These are phyloP conservation scores for Tremella mesenterica DNA, from an alignment of 768 basidiomycete genomes.

Conservation along the genomic window DNA sequence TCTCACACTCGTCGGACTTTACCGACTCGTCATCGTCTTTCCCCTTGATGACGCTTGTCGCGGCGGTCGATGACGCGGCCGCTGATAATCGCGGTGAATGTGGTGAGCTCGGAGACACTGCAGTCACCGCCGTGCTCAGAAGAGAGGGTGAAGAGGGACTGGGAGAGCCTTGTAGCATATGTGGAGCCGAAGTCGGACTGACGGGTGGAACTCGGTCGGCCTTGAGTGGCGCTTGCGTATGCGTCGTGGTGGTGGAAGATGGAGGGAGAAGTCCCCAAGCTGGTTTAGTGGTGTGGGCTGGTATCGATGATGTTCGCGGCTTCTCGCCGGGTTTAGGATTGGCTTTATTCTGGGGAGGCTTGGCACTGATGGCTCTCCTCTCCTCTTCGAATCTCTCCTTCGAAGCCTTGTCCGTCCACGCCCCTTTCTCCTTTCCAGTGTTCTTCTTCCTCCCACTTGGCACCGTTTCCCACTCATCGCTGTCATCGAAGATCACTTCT, in stretches of 20 bases:
- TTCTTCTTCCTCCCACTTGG: constrained; percentile 8
- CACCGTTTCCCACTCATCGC: constrained; percentile 35
- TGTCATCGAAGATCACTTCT: constrained; percentile 19
- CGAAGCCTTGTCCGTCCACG: constrained; percentile 14
- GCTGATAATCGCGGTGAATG: constrained; percentile 2
- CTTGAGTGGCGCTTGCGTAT: neutral
- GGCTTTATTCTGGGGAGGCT: constrained; percentile 10
- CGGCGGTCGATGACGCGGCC: neutral
- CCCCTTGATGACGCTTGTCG: neutral
- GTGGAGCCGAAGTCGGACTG: neutral
- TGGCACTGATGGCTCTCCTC: neutral
- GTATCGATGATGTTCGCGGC: neutral
- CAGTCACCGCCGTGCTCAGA: constrained; percentile 1
- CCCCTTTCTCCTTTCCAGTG: constrained; percentile 9
- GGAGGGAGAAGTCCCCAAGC: constrained; percentile 5
- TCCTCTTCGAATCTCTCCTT: neutral
- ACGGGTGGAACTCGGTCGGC: neutral
- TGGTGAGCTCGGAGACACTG: neutral
- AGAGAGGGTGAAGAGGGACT: constrained; percentile 8
- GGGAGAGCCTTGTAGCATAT: neutral
- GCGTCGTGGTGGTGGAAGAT: neutral
- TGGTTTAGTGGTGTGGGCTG: neutral
- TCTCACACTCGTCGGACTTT: constrained; percentile 3
- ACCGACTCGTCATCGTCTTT: constrained; percentile 19
- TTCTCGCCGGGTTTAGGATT: constrained; percentile 4